Base-by-base conservation (phyloP, 2,329 filamentous ascomycete species). In the Colletotrichum falcatum region DNA sequence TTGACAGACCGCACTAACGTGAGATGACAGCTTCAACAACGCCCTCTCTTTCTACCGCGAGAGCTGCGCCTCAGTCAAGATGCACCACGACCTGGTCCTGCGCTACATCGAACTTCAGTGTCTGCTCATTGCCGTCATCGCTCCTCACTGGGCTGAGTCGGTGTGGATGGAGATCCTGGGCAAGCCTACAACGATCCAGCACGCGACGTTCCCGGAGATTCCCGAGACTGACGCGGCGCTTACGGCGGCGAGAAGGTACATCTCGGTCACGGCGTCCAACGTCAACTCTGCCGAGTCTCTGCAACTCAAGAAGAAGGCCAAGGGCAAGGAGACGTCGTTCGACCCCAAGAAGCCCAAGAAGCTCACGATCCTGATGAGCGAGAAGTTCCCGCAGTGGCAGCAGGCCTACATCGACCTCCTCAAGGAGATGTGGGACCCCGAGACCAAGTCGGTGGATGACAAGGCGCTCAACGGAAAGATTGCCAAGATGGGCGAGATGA, bases 111-210 rank as follows among this genome's bases (percentile, higher is more conserved):
- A 97, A 82, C 87, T 97, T 26, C 95, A 98, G 81, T 91, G 93
- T 55, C 87, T 97, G 61, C 86, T 98, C 77, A 84, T 98, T 75
- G 88, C 92, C 3, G 92, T 94, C 61, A 91, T 98, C 73, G 91
- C 95, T 2, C 95, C 96, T 69, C 96, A 99, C 82, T 98, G 94
- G 92, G 87, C 94, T 56, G 96, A 99, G 79, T 92, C 97, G 82
- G 90, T 99, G 78, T 98, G 94, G 94, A 89, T 92, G 65, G 95
- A 98, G 82, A 90, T 98, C 2, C 89, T 99, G 71, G 89, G 92
- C 79, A 94, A 93, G 84, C 80, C 88, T 44, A 83, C 86, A 65
- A 92, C 92, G 9, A 89, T 99, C 76, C 95, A 98, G 83, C 89
- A 91, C 62, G 94, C 93, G 16, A 85, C 85, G 49, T 97, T 89